A percentile compares a stretch with the other conserved stretches of the same genome.
These are phyloP conservation scores for Schoenoplectus tabernaemontani DNA, from an alignment of 202 grass and related monocot genomes.

Conservation along the genomic window DNA sequence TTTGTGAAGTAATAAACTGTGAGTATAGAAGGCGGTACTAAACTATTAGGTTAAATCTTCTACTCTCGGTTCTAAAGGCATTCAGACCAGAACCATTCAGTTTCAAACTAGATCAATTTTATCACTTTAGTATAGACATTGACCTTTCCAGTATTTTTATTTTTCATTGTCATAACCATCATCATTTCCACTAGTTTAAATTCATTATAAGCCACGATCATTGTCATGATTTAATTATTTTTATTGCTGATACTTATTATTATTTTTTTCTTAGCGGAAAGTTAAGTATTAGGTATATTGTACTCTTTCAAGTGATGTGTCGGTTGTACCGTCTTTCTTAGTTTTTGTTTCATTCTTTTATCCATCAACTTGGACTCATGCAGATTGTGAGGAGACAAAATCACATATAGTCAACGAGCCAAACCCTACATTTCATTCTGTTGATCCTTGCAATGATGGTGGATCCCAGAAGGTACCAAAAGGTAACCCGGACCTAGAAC, in stretches of 20 bases:
- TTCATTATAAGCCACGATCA: neutral
- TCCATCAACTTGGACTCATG: neutral
- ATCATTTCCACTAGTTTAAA: neutral
- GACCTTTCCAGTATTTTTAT: neutral
- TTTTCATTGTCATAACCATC: neutral
- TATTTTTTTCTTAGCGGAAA: neutral
- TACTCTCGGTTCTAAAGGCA: neutral
- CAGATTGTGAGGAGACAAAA: constrained; percentile 13
- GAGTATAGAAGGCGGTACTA: neutral
- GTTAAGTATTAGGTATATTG: neutral
- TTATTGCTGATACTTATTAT: neutral
- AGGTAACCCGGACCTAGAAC: neutral
- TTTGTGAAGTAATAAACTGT: neutral
- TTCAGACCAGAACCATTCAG: neutral
- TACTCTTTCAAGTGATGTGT: neutral
- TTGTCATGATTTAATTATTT: neutral
- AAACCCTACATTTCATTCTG: neutral
- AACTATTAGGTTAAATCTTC: neutral
- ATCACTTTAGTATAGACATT: neutral
- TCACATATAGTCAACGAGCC: neutral
- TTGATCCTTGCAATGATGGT: neutral
- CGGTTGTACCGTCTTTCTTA: neutral
- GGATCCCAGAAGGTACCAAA: neutral
- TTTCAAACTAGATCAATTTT: neutral
- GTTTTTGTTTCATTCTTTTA: constrained; percentile 3